Evolutionary conservation across 1,284 basidiomycete species (phyloP).

Genomic region (Mycena citricolor): DNA sequence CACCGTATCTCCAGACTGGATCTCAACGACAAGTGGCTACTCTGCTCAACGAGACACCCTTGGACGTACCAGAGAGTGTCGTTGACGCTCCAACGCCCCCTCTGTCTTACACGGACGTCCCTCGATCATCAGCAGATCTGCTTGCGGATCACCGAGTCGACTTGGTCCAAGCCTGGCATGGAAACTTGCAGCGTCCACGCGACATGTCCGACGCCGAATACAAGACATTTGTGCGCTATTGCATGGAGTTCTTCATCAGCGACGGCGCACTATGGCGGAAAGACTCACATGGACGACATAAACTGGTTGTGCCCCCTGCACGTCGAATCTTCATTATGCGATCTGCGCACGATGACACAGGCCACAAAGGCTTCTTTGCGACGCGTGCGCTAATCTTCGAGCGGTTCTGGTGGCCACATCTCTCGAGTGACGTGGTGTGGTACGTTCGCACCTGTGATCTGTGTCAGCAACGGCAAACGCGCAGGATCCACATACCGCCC

Average conservation of each 20-base stretch:
- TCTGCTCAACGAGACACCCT: no score
- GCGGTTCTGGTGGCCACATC: slow-evolving; percentile 18
- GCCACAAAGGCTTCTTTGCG: slow-evolving; percentile 30
- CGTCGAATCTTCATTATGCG: slow-evolving; percentile 26
- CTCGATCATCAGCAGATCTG: slow-evolving; percentile 1
- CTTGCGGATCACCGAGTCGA: slow-evolving; percentile 3
- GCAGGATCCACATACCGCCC: slow-evolving; percentile 16
- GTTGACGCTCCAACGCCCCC: slow-evolving; percentile 12
- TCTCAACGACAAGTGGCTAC: background rate
- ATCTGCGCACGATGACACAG: slow-evolving; percentile 26
- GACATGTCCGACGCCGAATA: slow-evolving; percentile 22
- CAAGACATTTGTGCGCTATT: slow-evolving; percentile 24
- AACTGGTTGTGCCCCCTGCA: slow-evolving; percentile 2
- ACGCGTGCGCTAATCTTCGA: slow-evolving; percentile 15
- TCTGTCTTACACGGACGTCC: slow-evolving; percentile 5
- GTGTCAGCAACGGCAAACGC: slow-evolving; percentile 13
- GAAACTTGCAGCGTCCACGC: slow-evolving; percentile 5
- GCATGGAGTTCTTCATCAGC: slow-evolving; percentile 14
- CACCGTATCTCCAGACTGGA: background rate
- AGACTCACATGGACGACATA: slow-evolving; percentile 4
- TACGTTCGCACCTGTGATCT: slow-evolving; percentile 15
- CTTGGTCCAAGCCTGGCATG: background rate
- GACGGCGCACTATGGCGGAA: slow-evolving; percentile 29
- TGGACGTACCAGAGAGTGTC: slow-evolving; percentile 3
- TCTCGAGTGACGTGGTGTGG: slow-evolving; percentile 15